Conservation (phyloP, 805 yeast genomes). For the Wickerhamiella domercqiae region DNA sequence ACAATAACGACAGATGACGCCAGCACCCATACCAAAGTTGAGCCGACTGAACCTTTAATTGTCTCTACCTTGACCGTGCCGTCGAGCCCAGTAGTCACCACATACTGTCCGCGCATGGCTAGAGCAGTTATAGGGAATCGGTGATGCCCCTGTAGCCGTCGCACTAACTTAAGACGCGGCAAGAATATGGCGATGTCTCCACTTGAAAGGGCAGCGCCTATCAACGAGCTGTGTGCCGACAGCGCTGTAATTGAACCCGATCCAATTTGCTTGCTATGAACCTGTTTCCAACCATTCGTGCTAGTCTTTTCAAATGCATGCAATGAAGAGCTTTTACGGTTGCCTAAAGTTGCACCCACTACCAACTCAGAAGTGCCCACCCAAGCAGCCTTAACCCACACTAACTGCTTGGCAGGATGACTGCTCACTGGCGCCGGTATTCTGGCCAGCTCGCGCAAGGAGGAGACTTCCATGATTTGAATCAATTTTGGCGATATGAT, state of each 20-base stretch:
- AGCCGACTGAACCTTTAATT: background rate
- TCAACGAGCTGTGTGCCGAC: conserved; percentile 7
- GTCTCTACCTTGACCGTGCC: background rate
- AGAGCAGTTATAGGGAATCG: background rate
- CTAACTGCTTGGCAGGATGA: background rate
- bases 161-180: background rate
- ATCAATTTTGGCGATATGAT: conserved; percentile 7
- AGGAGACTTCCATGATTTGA: conserved; percentile 6
- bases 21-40: background rate
- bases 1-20: background rate
- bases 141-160: background rate
- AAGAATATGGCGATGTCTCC: conserved; percentile 15
- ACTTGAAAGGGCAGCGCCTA: conserved; percentile 14
- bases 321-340: conserved; percentile 7
- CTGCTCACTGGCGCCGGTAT: conserved; percentile 6
- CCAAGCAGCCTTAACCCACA: conserved; percentile 6
- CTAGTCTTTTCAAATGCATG: conserved; percentile 2
- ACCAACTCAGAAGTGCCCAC: conserved; percentile 7
- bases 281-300: background rate
- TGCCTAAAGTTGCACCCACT: conserved; percentile 8
- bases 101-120: background rate
- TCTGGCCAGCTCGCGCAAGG: conserved; percentile 4
- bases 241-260: conserved; percentile 16
- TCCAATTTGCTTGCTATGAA: background rate
- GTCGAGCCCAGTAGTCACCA: background rate